phyloP scores from a whole-genome alignment of 768 basidiomycete genomes.

The Auricularia cornea region DNA sequence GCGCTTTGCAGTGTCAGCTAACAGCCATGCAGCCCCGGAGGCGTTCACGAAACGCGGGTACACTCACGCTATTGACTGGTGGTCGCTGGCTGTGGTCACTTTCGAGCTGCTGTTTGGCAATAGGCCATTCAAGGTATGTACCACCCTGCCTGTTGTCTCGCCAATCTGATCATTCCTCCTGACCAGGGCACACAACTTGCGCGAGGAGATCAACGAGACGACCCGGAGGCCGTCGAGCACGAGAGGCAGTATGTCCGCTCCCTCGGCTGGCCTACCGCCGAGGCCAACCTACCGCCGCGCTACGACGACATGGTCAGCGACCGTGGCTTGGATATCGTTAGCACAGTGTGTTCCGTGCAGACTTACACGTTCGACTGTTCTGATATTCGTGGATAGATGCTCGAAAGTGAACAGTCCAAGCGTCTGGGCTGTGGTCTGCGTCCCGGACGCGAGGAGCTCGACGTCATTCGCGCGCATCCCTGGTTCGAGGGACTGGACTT shows the following conservation, averaged over 20 bases:
- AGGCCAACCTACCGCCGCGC: background rate
- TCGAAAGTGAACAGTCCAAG: conserved; percentile 32
- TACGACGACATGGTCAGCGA: background rate
- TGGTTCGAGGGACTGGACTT: conserved; percentile 35
- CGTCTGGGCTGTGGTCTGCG: conserved; percentile 28
- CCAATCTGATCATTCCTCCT: background rate
- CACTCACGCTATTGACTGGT: conserved; percentile 31
- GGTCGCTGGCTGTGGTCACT: conserved; percentile 29
- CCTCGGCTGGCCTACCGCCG: background rate
- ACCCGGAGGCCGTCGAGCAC: background rate
- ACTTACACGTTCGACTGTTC: no score
- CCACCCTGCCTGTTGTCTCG: conserved; percentile 12
- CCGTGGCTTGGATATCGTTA: background rate
- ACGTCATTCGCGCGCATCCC: conserved; percentile 29
- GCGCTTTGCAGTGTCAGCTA: background rate
- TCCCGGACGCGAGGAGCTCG: conserved; percentile 21
- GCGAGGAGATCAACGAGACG: background rate
- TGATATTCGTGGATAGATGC: conserved; percentile 18
- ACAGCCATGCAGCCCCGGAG: conserved; percentile 27
- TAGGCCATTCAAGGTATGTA: conserved; percentile 30
- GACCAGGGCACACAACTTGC: background rate
- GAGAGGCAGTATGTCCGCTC: background rate
- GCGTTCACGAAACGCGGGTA: conserved; percentile 35
- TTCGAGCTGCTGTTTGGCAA: conserved; percentile 29
- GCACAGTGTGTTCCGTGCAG: background rate